A percentile compares a stretch with the other conserved stretches of the same genome.
Conservation (phyloP, 768 basidiomycete genomes). For the Scleroderma bovista region DNA sequence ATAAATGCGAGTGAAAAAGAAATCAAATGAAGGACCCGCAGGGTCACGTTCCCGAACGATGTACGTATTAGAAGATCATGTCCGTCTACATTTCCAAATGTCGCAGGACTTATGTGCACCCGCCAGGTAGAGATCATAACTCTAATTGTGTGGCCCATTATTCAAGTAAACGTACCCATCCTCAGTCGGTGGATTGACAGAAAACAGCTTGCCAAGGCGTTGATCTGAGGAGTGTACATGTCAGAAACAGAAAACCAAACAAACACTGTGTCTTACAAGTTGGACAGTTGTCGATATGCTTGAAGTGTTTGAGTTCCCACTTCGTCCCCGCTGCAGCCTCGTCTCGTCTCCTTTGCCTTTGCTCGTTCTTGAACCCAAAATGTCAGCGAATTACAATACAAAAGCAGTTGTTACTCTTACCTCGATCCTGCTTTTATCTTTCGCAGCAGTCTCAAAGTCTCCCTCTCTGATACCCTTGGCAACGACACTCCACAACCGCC, state of each 20-base stretch:
- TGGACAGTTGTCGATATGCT: conserved; percentile 61
- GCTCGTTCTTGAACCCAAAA: conserved; percentile 65
- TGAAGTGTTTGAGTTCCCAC: conserved; percentile 80
- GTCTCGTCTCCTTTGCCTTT: conserved; percentile 82
- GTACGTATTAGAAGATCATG: neutral
- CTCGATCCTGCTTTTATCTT: conserved; percentile 90
- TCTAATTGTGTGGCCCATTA: conserved; percentile 38
- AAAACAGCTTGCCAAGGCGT: conserved; percentile 54
- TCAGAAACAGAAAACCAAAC: neutral
- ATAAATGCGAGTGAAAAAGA: neutral
- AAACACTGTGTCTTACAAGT: conserved; percentile 48
- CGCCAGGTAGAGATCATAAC: neutral
- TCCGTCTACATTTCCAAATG: neutral
- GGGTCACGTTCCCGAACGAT: neutral
- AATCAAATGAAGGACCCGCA: neutral
- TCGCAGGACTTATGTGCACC: too few relatives aligned
- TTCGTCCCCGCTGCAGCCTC: conserved; percentile 65
- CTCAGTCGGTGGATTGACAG: conserved; percentile 63
- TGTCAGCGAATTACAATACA: neutral
- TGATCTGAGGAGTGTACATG: conserved; percentile 40
- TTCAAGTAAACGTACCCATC: conserved; percentile 69
- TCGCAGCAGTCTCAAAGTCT: conserved; percentile 87
- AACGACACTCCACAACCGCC: conserved; percentile 79
- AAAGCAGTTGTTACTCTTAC: conserved; percentile 33
- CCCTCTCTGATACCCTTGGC: conserved; percentile 88